Percentiles rank a stretch among this genome's conserved stretches.
Evolutionary conservation across 257 asterid species (phyloP).

Genomic region (Primulina eburnea): DNA sequence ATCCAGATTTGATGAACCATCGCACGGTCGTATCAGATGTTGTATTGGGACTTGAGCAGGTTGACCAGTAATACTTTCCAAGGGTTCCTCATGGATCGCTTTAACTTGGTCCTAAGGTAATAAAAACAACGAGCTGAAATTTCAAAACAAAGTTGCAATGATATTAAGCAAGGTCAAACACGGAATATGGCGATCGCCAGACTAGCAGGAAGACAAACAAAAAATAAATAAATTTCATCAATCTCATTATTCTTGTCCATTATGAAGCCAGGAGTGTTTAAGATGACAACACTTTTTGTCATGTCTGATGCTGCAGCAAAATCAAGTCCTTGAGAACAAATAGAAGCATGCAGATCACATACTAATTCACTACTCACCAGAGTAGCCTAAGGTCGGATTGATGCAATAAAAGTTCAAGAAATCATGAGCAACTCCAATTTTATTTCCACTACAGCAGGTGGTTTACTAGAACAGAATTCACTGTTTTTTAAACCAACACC

Average conservation of each 20-base stretch:
- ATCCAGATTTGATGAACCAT: conserved; percentile 40
- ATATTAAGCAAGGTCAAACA: conserved; percentile 7
- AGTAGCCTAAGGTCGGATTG: neutral
- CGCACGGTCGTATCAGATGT: conserved; percentile 28
- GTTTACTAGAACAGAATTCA: neutral
- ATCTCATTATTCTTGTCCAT: conserved; percentile 7
- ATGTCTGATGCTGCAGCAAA: conserved; percentile 2
- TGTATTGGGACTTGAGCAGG: conserved; percentile 30
- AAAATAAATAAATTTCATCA: conserved; percentile 7
- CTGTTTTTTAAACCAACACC: neutral
- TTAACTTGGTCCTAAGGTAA: conserved; percentile 46
- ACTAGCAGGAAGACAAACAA: neutral
- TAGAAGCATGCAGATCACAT: neutral
- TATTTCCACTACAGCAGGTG: neutral
- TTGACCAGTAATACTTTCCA: conserved; percentile 26
- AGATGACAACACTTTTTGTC: neutral
- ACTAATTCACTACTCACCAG: conserved; percentile 11
- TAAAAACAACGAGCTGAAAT: conserved; percentile 17
- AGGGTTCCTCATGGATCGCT: conserved; percentile 26
- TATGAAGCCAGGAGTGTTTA: conserved; percentile 9
- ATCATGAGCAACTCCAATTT: neutral
- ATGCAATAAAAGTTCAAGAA: conserved; percentile 9
- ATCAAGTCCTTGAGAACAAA: conserved; percentile 9
- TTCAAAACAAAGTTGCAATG: conserved; percentile 9
- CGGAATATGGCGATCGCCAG: neutral